phyloP scores from a whole-genome alignment of 2,329 filamentous ascomycete species.

The Fusarium succisae region DNA sequence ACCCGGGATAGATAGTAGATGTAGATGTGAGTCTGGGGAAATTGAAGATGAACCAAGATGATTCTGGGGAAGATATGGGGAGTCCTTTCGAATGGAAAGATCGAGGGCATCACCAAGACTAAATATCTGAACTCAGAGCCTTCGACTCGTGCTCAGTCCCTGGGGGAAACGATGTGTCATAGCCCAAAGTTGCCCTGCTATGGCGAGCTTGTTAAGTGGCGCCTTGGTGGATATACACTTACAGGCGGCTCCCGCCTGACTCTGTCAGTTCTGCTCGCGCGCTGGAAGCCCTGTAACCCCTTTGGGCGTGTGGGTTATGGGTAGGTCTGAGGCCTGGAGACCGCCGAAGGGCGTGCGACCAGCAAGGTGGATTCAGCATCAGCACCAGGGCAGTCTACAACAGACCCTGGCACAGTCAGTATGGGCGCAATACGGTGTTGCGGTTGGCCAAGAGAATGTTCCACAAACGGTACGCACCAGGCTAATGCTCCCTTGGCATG shows the following conservation, averaged over 20 bases:
- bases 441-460: conserved; percentile 16
- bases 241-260: conserved; percentile 41
- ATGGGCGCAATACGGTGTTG: background rate
- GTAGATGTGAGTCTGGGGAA: conserved; percentile 34
- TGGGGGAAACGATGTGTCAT: conserved; percentile 43
- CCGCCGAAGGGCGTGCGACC: conserved; percentile 31
- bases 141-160: conserved; percentile 30
- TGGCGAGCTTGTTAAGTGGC: conserved; percentile 44
- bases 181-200: conserved; percentile 39
- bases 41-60: conserved; percentile 19
- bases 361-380: conserved; percentile 20
- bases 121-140: conserved; percentile 37
- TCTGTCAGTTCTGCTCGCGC: conserved; percentile 30
- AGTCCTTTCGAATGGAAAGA: conserved; percentile 30
- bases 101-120: conserved; percentile 39
- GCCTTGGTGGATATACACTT: conserved; percentile 34
- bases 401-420: conserved; percentile 11
- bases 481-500: conserved; percentile 18
- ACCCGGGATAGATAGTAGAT: background rate
- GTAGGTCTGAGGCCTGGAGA: conserved; percentile 22
- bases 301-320: conserved; percentile 37
- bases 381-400: conserved; percentile 21
- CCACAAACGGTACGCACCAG: conserved; percentile 22
- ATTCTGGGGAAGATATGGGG: conserved; percentile 36
- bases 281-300: conserved; percentile 27